Percentiles rank a stretch among this genome's conserved stretches.
phyloP scores from a whole-genome alignment of 1,139 yeast species.

The Blastobotrys buckinghamii region DNA sequence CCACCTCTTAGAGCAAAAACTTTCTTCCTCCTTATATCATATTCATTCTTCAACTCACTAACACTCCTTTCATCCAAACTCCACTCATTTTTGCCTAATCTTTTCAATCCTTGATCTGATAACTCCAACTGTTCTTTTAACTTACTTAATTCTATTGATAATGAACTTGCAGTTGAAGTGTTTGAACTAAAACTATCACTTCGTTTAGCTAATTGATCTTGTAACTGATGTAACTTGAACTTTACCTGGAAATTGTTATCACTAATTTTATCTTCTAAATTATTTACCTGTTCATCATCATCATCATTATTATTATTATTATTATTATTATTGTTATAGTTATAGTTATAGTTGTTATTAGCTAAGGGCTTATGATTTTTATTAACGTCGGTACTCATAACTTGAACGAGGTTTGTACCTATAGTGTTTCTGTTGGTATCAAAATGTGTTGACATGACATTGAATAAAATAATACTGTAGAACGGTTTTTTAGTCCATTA shows the following conservation, averaged over 20 bases:
- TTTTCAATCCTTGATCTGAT: constrained; percentile 5
- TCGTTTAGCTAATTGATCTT: constrained; percentile 13
- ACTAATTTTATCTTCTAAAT: constrained; percentile 7
- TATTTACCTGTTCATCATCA: background rate
- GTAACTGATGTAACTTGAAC: constrained; percentile 18
- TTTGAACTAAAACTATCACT: background rate
- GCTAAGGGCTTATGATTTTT: too few species aligned
- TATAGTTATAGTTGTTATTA: too few species aligned
- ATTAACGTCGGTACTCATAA: too few species aligned
- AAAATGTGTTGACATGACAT: too few species aligned
- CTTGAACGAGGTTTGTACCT: too few species aligned
- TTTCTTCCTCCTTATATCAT: background rate
- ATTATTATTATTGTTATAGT: too few species aligned
- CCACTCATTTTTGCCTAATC: too few species aligned
- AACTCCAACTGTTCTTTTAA: constrained; percentile 12
- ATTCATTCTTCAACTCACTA: constrained; percentile 2
- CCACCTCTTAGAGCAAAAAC: background rate
- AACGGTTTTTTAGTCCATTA: too few species aligned
- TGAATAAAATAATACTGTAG: too few species aligned
- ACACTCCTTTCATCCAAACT: background rate
- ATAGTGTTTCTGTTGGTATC: too few species aligned
- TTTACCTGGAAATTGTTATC: constrained; percentile 21
- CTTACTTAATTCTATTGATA: constrained; percentile 7
- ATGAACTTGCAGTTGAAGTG: background rate
- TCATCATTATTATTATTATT: background rate